phyloP scores from a whole-genome alignment of 1,284 basidiomycete species.

The Kwoniella shivajii region DNA sequence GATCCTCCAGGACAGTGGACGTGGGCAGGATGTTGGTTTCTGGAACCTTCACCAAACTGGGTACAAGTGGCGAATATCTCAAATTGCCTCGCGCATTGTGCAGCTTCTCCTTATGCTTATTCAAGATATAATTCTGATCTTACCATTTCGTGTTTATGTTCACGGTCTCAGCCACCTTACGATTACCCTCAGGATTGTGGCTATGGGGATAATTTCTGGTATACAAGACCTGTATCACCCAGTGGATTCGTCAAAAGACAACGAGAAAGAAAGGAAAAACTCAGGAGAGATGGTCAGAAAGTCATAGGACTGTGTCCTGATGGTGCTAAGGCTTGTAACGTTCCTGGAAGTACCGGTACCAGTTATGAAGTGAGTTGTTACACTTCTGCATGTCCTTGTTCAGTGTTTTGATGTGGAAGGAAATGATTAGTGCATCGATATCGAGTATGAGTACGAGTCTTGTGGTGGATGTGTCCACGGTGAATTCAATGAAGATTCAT shows the following conservation, averaged over 20 bases:
- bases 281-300: neutral
- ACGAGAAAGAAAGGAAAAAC: neutral
- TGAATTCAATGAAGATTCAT: neutral
- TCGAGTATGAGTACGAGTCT: neutral
- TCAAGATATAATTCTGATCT: neutral
- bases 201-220: neutral
- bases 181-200: neutral
- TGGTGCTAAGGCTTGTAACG: constrained; percentile 1
- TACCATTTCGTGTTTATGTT: neutral
- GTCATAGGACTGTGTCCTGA: neutral
- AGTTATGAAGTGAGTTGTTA: constrained; percentile 2
- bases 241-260: neutral
- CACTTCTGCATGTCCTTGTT: too few relatives aligned
- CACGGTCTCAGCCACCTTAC: neutral
- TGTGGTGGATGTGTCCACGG: constrained; percentile 11
- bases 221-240: neutral
- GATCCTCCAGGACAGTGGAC: neutral
- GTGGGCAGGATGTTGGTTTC: neutral
- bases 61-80: neutral
- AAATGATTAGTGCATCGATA: constrained; percentile 9
- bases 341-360: neutral
- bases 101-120: neutral
- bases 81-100: neutral
- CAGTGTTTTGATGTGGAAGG: neutral
- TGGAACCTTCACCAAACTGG: neutral